Base-by-base conservation (phyloP, 441 rosid species). In the Macaranga tanarius region DNA sequence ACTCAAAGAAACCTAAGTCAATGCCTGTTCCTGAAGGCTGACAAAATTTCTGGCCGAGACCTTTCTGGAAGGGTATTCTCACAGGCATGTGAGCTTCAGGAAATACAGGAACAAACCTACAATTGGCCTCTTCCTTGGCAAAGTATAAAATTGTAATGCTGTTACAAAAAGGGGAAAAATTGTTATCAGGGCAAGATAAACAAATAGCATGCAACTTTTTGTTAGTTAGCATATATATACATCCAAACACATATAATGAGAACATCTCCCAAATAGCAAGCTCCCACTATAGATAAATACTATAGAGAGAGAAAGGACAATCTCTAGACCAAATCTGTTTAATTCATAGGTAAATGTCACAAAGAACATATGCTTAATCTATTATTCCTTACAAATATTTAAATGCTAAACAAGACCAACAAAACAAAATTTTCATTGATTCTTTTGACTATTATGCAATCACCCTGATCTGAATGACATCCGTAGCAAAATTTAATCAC, bases 21-120 rank as follows among this genome's bases (percentile, higher is more conserved):
- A 82, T 82, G 75, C 99, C 99, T 47, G 98, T 86, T 67, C 99
- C 95, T 4, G 92, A 81, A 76, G 97, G 92, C 80, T 90, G 96
- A 56, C 71, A 16, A 76, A 95, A 95, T 76, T 70, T 91, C 82
- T 86, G 98, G 66, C 88, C 89, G 22, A 76, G 76, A 61, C 98
- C 99, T 89, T 89, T 88, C 72, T 75, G 83, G 59, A 95, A 93
- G 77, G 87, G 84, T 67, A 95, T 75, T 79, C 79, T 86, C 55
- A 78, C 81, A 0, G 99, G 88, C 75, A 74, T 60, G 79, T 81
- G 86, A 54, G 84, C 88, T 80, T 88, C 94, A 56, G 97, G 93
- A 83, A 81, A 84, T 73, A 82, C 75, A 0, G 99, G 95, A 78
- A 87, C 77, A 79, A 95, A 88, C 40, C 66, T 85, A 81, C 97